Conservation (phyloP, 208 protist genomes). For the Trichomonas vaginalis region DNA sequence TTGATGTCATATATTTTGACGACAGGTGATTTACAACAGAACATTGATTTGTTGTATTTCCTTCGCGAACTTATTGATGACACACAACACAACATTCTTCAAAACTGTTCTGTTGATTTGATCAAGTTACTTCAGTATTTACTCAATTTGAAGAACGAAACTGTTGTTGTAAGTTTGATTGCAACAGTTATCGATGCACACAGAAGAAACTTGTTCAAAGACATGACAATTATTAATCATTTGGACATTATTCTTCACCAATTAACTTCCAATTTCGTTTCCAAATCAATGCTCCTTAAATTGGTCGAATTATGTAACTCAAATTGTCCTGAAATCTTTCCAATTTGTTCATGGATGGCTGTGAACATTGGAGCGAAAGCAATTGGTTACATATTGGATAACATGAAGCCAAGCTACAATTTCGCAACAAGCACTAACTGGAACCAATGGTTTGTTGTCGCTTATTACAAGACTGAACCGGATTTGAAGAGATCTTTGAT, state of each 20-base stretch:
- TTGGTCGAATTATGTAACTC: not conserved
- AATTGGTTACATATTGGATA: not conserved
- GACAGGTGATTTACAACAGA: not conserved
- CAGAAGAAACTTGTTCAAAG: not conserved
- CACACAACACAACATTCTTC: not conserved
- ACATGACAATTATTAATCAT: not conserved
- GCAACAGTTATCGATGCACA: not conserved
- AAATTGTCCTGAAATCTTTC: not conserved
- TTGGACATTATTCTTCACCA: not conserved
- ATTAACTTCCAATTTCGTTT: not conserved
- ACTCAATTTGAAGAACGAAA: not conserved
- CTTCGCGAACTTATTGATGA: not conserved
- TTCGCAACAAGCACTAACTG: not conserved
- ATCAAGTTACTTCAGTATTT: not conserved
- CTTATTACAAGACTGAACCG: not conserved
- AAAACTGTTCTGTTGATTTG: not conserved
- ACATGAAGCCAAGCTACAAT: not conserved
- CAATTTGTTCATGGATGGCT: conserved; percentile 3
- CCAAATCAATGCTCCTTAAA: not conserved
- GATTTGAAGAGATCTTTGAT: not conserved
- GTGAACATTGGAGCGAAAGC: not conserved
- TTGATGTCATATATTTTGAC: not conserved
- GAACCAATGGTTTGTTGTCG: not conserved
- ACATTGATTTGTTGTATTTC: not conserved
- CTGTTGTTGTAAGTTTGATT: not conserved